Percentiles rank a stretch among this genome's conserved stretches.
Conservation (phyloP, 495 filamentous ascomycete species). For the Darksidea phi region DNA sequence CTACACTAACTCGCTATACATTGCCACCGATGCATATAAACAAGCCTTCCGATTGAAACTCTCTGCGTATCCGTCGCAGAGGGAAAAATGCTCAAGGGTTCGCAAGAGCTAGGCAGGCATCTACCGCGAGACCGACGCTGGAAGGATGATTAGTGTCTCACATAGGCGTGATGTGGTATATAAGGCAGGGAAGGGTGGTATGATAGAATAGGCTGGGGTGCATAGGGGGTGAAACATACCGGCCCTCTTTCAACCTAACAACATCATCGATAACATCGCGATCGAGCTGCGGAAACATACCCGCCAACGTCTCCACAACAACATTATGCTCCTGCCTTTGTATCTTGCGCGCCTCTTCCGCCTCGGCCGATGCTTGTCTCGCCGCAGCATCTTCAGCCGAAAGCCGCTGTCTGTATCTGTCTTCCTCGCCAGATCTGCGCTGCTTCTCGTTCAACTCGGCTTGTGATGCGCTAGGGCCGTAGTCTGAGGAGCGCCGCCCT, state of each 20-base stretch:
- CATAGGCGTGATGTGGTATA: too few species aligned
- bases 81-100: conserved; percentile 30
- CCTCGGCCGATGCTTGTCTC: conserved; percentile 87
- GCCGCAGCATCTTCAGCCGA: conserved; percentile 89
- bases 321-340: conserved; percentile 81
- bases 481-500: conserved; percentile 46
- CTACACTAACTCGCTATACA: too few species aligned
- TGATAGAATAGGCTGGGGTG: too few species aligned
- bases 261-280: conserved; percentile 91
- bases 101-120: conserved; percentile 84
- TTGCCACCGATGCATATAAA: too few species aligned
- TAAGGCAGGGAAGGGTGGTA: too few species aligned
- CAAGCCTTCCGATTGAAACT: too few species aligned
- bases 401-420: conserved; percentile 39
- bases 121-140: conserved; percentile 85
- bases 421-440: conserved; percentile 18
- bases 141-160: too few species aligned
- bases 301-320: conserved; percentile 85
- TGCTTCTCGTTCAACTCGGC: conserved; percentile 22
- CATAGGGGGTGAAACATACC: conserved; percentile 59
- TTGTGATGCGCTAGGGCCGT: conserved; percentile 12
- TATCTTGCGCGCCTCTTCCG: conserved; percentile 82
- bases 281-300: conserved; percentile 93
- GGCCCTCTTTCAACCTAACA: conserved; percentile 84
- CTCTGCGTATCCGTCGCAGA: too few species aligned